Evolutionary conservation across 768 basidiomycete genomes (phyloP).

Genomic region (Roridomyces roridus): DNA sequence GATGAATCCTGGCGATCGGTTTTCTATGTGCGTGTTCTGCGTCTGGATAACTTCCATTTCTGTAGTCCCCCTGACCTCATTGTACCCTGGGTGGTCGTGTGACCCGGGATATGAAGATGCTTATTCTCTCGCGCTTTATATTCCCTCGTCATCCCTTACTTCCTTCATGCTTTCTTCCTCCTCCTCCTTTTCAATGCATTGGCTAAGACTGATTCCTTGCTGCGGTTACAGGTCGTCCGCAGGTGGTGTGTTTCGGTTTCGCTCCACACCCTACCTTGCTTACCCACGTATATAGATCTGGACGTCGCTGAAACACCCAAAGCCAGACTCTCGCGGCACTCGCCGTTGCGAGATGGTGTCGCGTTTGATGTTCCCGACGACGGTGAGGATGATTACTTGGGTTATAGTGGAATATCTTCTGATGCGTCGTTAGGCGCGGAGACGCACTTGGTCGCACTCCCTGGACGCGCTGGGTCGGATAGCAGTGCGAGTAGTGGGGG

Average conservation of each 20-base stretch:
- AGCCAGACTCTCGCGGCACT: not conserved
- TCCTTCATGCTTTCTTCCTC: no score
- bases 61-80: no score
- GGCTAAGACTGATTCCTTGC: no score
- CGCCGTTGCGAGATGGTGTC: slow-evolving; percentile 19
- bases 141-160: no score
- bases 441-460: slow-evolving; percentile 6
- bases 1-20: slow-evolving; percentile 22
- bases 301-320: not conserved
- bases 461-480: slow-evolving; percentile 17
- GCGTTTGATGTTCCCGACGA: slow-evolving; percentile 4
- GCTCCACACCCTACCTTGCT: not conserved
- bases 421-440: no score
- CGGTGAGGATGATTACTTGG: no score
- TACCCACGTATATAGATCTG: not conserved
- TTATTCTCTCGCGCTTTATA: not conserved
- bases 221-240: no score
- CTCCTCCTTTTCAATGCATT: no score
- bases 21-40: slow-evolving; percentile 20
- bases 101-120: no score
- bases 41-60: not conserved
- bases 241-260: not conserved
- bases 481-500: slow-evolving; percentile 17
- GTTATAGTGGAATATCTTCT: no score
- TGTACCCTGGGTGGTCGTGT: no score